Base-by-base conservation (phyloP, 1,284 basidiomycete species). In the Puccinia horiana region DNA sequence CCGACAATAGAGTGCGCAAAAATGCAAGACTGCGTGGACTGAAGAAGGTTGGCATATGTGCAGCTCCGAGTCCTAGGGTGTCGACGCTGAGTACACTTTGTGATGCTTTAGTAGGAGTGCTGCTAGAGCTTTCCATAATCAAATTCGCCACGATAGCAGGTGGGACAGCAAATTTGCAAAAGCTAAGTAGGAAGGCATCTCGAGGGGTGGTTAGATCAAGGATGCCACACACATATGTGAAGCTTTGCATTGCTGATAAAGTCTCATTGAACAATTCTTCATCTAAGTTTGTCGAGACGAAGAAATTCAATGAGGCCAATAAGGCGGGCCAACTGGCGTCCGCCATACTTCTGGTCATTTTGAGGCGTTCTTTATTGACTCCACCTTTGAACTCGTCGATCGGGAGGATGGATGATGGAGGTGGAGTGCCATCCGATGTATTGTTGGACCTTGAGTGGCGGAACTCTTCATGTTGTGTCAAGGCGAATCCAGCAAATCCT, bases 21-120 rank as follows among this genome's bases (percentile, higher is more conserved):
- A 95, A 98, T 0, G 94, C 93, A 83, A 97, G 89, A 85, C 98
- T 99, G 44, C 96, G 90, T 83, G 94, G 92, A 0, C 93, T 94
- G 18, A 99, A 88, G 3, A 91, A 91, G 65, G 84, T 81, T 40
- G 84, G 83, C 16, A 47, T 61, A 29, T 81, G 40, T 16, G 9
- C 84, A n/a, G 85, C 85, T 11, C 87, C 83, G n/a, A 88, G 86
- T 0, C 93, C 93, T 6, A 95, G 88, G 83, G 91, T 92, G 85
- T 95, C 93, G 49, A 93, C 89, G 2, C 91, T 90, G 52, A 89
- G 88, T 0, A 90, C 89, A 2, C 86, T 85, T 65, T 85, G 85
- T 14, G 88, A 87, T 0, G 91, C 89, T 54, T 91, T 90, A 20
- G 52, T 69, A 0, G 92, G 91, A 0, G 91, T 91, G 42, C 73